A percentile compares a stretch with the other conserved stretches of the same genome.
phyloP scores from a whole-genome alignment of 306 rosid species.

The Corylus avellana region DNA sequence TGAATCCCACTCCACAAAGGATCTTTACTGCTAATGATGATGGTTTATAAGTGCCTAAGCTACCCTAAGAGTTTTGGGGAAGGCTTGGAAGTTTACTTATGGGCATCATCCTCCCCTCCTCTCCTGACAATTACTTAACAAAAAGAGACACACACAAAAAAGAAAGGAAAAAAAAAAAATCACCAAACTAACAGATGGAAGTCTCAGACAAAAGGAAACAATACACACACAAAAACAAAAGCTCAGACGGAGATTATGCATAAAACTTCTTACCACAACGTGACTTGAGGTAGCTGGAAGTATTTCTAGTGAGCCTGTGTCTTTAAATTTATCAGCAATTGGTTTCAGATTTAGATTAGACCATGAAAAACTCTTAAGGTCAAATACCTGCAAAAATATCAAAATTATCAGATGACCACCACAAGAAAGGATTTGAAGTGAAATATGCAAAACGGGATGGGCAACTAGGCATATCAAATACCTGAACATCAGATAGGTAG shows the following conservation, averaged over 20 bases:
- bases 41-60: background rate
- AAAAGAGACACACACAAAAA: background rate
- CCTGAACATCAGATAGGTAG: conserved; percentile 89
- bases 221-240: background rate
- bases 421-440: background rate
- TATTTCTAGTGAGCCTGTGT: conserved; percentile 40
- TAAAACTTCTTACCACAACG: conserved; percentile 57
- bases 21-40: background rate
- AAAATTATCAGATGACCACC: conserved; percentile 19
- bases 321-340: conserved; percentile 45
- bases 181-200: conserved; percentile 12
- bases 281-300: conserved; percentile 76
- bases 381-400: conserved; percentile 67
- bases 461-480: conserved; percentile 29
- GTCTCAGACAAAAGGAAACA: background rate
- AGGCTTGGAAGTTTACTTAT: background rate
- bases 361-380: conserved; percentile 70
- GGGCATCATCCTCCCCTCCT: background rate
- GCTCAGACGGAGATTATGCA: background rate
- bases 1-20: background rate
- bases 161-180: background rate
- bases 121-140: background rate
- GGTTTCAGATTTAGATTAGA: conserved; percentile 73
- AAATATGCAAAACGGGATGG: conserved; percentile 15
- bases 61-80: background rate